Conservation (phyloP, 176 grass and related monocot genomes). For the Pontederia crassipes region DNA sequence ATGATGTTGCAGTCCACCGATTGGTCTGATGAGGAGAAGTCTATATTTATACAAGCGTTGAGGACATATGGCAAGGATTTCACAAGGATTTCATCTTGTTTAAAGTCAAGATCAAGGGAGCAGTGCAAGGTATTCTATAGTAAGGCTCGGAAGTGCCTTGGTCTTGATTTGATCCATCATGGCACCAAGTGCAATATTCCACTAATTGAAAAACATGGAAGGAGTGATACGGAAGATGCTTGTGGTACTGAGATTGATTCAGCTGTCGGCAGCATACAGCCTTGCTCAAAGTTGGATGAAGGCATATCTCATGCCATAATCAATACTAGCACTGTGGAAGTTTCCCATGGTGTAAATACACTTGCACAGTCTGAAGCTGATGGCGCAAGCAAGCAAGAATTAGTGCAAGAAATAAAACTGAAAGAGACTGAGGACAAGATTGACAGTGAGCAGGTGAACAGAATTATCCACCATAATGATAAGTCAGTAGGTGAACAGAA, state of each 20-base stretch:
- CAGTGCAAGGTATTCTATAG: slow-evolving; percentile 97
- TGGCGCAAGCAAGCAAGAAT: slow-evolving; percentile 12
- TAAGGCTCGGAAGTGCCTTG: slow-evolving; percentile 76
- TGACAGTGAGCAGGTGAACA: slow-evolving; percentile 25
- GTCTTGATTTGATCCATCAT: slow-evolving; percentile 64
- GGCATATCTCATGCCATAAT: slow-evolving; percentile 33
- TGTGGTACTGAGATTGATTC: slow-evolving; percentile 63
- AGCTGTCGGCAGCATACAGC: slow-evolving; percentile 48
- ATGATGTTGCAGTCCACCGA: slow-evolving; percentile 51
- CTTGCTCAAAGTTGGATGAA: slow-evolving; percentile 45
- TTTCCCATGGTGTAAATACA: slow-evolving; percentile 10
- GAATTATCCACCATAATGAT: slow-evolving; percentile 10
- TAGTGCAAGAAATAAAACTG: background rate
- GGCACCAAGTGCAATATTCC: slow-evolving; percentile 28
- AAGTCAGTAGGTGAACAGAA: slow-evolving; percentile 9
- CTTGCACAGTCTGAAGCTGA: slow-evolving; percentile 14
- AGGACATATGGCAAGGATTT: slow-evolving; percentile 78
- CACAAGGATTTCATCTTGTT: slow-evolving; percentile 39
- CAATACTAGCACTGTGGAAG: slow-evolving; percentile 13
- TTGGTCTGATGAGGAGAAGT: slow-evolving; percentile 91
- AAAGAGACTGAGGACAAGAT: slow-evolving; percentile 21
- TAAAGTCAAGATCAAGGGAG: slow-evolving; percentile 64
- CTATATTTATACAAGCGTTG: slow-evolving; percentile 53
- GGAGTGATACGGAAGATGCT: slow-evolving; percentile 54
- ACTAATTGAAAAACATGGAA: slow-evolving; percentile 35